Evolutionary conservation across 805 yeast genomes (phyloP).

Genomic region (Pichia heedii): DNA sequence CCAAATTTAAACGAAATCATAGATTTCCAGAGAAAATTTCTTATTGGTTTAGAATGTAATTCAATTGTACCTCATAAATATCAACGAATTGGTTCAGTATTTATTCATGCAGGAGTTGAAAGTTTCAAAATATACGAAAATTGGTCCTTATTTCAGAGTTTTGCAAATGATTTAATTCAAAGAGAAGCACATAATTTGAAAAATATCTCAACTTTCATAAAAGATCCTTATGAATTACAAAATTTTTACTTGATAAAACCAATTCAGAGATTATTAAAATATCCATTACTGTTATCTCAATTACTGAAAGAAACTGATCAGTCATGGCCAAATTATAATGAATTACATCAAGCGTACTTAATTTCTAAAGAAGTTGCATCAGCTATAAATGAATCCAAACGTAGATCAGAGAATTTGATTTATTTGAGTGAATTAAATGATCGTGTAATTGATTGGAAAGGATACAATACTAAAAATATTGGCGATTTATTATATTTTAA

Average conservation of each 20-base stretch:
- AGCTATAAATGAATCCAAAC: constrained; percentile 86
- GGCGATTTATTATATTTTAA: constrained; percentile 81
- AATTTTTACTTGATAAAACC: constrained; percentile 87
- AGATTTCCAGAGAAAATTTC: constrained; percentile 85
- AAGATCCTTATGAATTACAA: constrained; percentile 82
- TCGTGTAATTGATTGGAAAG: constrained; percentile 87
- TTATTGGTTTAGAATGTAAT: constrained; percentile 85
- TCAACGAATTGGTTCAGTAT: constrained; percentile 84
- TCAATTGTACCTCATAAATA: constrained; percentile 60
- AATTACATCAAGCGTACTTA: constrained; percentile 58
- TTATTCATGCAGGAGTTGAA: constrained; percentile 67
- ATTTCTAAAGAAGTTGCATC: constrained; percentile 79
- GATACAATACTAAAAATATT: constrained; percentile 66
- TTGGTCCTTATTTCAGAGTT: constrained; percentile 85
- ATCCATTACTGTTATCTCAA: constrained; percentile 76
- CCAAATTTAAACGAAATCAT: constrained; percentile 78
- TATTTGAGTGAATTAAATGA: constrained; percentile 58
- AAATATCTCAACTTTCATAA: constrained; percentile 52
- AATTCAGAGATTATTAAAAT: constrained; percentile 91
- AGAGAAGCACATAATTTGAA: constrained; percentile 50
- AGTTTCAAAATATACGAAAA: constrained; percentile 88
- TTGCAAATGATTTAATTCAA: constrained; percentile 74
- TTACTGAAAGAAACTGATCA: constrained; percentile 56
- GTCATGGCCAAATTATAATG: constrained; percentile 48
- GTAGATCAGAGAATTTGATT: constrained; percentile 80